These are phyloP conservation scores for Fusarium protoensiforme DNA, from an alignment of 2,329 filamentous ascomycete species.

Conservation along the genomic window DNA sequence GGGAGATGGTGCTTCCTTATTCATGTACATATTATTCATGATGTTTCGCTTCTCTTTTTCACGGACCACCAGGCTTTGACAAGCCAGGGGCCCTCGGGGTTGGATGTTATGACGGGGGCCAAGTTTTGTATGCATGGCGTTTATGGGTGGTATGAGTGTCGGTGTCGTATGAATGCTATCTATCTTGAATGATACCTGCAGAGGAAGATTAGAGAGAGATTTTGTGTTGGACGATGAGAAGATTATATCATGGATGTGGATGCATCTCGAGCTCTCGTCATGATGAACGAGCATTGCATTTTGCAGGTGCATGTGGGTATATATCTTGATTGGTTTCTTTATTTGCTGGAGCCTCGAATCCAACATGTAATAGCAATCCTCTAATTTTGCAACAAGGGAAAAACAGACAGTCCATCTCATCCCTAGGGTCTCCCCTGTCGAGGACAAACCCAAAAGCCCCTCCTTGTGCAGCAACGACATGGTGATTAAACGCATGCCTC, in stretches of 20 bases:
- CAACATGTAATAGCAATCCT: slow-evolving; percentile 3
- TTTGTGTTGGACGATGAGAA: slow-evolving; percentile 11
- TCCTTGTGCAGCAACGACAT: slow-evolving; percentile 14
- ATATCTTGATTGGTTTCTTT: slow-evolving; percentile 20
- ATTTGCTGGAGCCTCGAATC: slow-evolving; percentile 9
- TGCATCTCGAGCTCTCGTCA: neutral
- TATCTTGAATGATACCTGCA: slow-evolving; percentile 34
- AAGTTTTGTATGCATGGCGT: slow-evolving; percentile 32
- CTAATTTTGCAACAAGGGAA: slow-evolving; percentile 4
- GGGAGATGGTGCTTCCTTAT: slow-evolving; percentile 7
- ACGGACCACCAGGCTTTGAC: neutral
- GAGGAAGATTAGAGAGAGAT: slow-evolving; percentile 22
- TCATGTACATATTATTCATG: slow-evolving; percentile 30
- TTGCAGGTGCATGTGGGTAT: neutral
- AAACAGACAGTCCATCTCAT: slow-evolving; percentile 9
- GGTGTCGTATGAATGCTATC: slow-evolving; percentile 26
- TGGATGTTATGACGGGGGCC: slow-evolving; percentile 24
- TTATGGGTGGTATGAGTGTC: slow-evolving; percentile 26
- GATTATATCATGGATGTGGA: neutral
- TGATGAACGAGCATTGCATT: neutral
- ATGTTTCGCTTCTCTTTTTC: slow-evolving; percentile 7
- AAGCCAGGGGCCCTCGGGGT: slow-evolving; percentile 14
- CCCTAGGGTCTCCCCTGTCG: neutral
- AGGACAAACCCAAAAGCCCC: slow-evolving; percentile 1
- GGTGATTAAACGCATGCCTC: neutral